Base-by-base conservation (phyloP, 1,139 yeast species). In the Sugiyamaella sp. region DNA sequence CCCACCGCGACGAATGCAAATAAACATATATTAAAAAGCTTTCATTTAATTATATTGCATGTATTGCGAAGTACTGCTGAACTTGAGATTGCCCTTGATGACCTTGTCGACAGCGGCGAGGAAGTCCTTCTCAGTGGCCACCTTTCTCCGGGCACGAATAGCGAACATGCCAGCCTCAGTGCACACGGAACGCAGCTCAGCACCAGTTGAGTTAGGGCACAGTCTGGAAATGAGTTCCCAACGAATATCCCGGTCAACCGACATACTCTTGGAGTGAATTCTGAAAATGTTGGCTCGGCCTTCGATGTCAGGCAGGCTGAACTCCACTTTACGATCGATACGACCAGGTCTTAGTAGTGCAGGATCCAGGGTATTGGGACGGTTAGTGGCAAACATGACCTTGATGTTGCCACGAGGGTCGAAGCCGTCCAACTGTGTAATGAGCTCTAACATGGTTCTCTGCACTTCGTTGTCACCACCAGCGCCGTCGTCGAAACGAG, bases 141-240 rank as follows among this genome's bases (percentile, higher is more conserved):
- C 97, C 79, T 93, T 93, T 77, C 98, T 83, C 73, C 99, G 84
- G 16, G 98, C 97, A 68, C 99, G 84, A 57, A 93, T 93, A 50
- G 99, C 99, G 78, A 90, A 93, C 99, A 93, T 93, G 65, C 99
- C 99, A 4, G 97, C 97, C 73, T 91, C 97, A 1, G 97, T 91
- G 73, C 98, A 90, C 22, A 91, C 97, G 10, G 96, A 88, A 69
- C 97, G 84, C 66, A 93, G 80, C 74, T 93, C 99, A 8, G 99
- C 99, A 73, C 99, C 99, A 1, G 99, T 93, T 16, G 96, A 88
- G 72, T 93, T 93, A 60, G 99, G 99, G 76, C 99, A 93, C 67
- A 93, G 79, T 70, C 99, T 82, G 20, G 98, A 90, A 67, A 93
- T 93, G 68, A 93, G 81, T 73, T 93, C 99, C 99, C 99, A 93